phyloP scores from a whole-genome alignment of 108 stramenopile genomes.

The Stephanodiscus triporus region DNA sequence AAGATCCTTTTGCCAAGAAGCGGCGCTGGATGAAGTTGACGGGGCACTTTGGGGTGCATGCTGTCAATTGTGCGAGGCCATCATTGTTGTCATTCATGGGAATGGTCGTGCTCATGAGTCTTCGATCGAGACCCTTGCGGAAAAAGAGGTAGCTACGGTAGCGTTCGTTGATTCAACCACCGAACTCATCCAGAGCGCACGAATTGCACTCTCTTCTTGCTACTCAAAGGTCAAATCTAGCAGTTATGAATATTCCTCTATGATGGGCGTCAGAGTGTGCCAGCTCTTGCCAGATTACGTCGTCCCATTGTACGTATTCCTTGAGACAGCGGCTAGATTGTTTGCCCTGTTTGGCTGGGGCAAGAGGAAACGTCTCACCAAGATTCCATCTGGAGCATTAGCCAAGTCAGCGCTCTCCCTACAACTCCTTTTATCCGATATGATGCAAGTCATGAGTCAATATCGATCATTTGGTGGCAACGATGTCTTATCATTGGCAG shows the following conservation, averaged over 20 bases:
- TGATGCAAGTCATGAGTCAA: slow-evolving; percentile 39
- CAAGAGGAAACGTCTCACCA: slow-evolving; percentile 68
- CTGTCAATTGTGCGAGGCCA: slow-evolving; percentile 47
- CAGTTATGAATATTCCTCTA: slow-evolving; percentile 1
- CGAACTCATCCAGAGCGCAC: slow-evolving; percentile 11
- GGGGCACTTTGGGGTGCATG: slow-evolving; percentile 32
- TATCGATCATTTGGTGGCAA: slow-evolving; percentile 17
- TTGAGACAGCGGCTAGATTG: slow-evolving; percentile 59
- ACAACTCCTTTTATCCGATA: slow-evolving; percentile 48
- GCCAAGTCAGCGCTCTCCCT: slow-evolving; percentile 50
- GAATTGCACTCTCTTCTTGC: neutral
- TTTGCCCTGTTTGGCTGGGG: slow-evolving; percentile 79
- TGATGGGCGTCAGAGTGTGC: slow-evolving; percentile 32
- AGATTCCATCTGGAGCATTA: slow-evolving; percentile 59
- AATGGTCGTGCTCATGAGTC: slow-evolving; percentile 10
- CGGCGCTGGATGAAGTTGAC: slow-evolving; percentile 8
- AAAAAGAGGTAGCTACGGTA: slow-evolving; percentile 23
- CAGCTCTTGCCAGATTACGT: slow-evolving; percentile 62
- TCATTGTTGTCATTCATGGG: slow-evolving; percentile 55
- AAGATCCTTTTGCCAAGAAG: slow-evolving; percentile 3
- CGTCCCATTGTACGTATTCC: slow-evolving; percentile 65
- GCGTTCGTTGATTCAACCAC: slow-evolving; percentile 20
- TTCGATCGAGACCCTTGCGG: slow-evolving; percentile 24
- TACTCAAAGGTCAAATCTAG: neutral
- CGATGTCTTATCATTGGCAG: slow-evolving; percentile 1